phyloP scores from a whole-genome alignment of 2,329 filamentous ascomycete genomes.

The Zymoseptoria crescenta region DNA sequence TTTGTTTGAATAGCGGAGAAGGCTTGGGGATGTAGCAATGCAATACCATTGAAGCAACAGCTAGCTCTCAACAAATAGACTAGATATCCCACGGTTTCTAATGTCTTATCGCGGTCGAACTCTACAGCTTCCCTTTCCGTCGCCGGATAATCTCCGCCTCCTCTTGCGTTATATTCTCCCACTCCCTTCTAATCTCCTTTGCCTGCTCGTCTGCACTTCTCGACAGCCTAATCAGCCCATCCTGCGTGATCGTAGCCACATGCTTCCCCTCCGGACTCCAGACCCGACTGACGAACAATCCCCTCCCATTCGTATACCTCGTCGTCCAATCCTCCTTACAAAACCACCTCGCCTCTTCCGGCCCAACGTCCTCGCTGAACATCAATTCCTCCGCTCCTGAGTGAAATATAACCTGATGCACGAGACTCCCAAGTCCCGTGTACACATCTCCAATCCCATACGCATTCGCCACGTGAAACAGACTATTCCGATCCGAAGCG shows the following conservation, averaged over 20 bases:
- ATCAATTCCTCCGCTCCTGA: conserved; percentile 34
- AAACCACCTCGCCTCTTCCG: conserved; percentile 31
- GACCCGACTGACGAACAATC: conserved; percentile 38
- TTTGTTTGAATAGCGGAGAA: not conserved
- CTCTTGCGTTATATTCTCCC: not conserved
- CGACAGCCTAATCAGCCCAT: conserved; percentile 34
- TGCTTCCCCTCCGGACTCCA: conserved; percentile 34
- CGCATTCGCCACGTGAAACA: conserved; percentile 43
- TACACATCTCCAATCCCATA: conserved; percentile 32
- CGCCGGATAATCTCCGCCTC: not conserved
- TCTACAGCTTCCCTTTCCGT: conserved; percentile 1
- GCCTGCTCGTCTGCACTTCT: conserved; percentile 4
- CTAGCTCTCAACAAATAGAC: not conserved
- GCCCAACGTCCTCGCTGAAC: conserved; percentile 10
- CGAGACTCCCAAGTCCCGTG: conserved; percentile 38
- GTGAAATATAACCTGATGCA: conserved; percentile 43
- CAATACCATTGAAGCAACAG: not conserved
- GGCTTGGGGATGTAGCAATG: not conserved
- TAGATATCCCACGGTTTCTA: not conserved
- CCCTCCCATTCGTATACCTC: conserved; percentile 37
- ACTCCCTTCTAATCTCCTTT: not conserved
- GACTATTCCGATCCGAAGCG: conserved; percentile 46
- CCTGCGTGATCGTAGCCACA: conserved; percentile 41
- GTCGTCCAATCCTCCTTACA: conserved; percentile 41
- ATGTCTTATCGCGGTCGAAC: not conserved